phyloP scores from a whole-genome alignment of 2,329 filamentous ascomycete species.

The Cylindrodendrum hubeiense region DNA sequence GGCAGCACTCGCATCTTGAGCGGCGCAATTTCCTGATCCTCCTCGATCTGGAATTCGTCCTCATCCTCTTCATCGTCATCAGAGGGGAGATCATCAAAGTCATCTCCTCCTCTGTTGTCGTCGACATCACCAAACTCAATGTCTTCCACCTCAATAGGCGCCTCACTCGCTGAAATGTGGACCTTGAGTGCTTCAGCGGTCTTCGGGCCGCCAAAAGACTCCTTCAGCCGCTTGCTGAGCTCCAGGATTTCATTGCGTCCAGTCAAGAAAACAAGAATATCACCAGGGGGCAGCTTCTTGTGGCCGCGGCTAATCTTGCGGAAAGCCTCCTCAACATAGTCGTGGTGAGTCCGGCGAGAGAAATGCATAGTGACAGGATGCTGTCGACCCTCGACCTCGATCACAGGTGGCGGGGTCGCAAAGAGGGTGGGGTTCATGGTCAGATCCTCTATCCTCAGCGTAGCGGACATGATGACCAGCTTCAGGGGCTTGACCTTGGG shows the following conservation, averaged over 20 bases:
- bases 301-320: conserved; percentile 90
- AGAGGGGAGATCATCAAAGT: conserved; percentile 70
- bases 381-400: conserved; percentile 92
- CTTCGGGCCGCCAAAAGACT: conserved; percentile 71
- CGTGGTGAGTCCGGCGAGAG: conserved; percentile 81
- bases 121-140: conserved; percentile 81
- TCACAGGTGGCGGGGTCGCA: conserved; percentile 79
- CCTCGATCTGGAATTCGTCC: conserved; percentile 79
- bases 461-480: conserved; percentile 98
- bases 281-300: conserved; percentile 88
- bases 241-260: conserved; percentile 91
- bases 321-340: conserved; percentile 93
- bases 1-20: conserved; percentile 90
- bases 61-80: conserved; percentile 69
- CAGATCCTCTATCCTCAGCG: conserved; percentile 89
- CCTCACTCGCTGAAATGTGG: conserved; percentile 80
- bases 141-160: conserved; percentile 86
- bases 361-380: conserved; percentile 93
- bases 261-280: conserved; percentile 94
- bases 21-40: conserved; percentile 70
- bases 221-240: conserved; percentile 83
- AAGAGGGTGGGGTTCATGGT: conserved; percentile 88
- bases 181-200: conserved; percentile 74
- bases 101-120: conserved; percentile 71
- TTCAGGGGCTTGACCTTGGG: conserved; percentile 83